Percentiles rank a stretch among this genome's conserved stretches.
phyloP scores from a whole-genome alignment of 2,329 filamentous ascomycete species.

The Botrytis porri region DNA sequence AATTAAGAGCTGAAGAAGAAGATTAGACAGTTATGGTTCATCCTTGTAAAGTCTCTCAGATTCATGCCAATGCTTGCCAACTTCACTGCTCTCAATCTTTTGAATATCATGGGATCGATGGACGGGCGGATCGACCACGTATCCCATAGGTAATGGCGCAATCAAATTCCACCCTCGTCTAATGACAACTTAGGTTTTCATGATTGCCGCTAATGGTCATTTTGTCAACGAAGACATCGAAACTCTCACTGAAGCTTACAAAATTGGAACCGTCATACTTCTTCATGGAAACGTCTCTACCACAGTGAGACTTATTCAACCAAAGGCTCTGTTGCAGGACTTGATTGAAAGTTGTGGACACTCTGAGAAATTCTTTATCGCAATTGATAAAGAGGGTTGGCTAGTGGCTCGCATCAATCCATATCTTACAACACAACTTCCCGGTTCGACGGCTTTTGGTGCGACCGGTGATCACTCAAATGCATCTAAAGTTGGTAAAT shows the following conservation, averaged over 20 bases:
- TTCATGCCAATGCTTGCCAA: not conserved
- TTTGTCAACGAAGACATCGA: conserved; percentile 43
- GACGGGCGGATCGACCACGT: not conserved
- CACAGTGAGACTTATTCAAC: conserved; percentile 41
- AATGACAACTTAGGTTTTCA: conserved; percentile 41
- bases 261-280: conserved; percentile 43
- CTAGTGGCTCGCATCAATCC: conserved; percentile 44
- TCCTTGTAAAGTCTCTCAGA: not conserved
- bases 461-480: conserved; percentile 40
- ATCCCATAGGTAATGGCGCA: not conserved
- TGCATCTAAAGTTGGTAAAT: conserved; percentile 39
- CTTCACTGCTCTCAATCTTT: not conserved
- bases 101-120: not conserved
- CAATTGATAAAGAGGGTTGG: conserved; percentile 47
- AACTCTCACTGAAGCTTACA: conserved; percentile 42
- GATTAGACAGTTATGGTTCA: conserved; percentile 32
- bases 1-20: conserved; percentile 31
- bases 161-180: not conserved
- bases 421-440: conserved; percentile 42
- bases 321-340: conserved; percentile 41
- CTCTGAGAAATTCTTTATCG: conserved; percentile 43
- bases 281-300: conserved; percentile 44
- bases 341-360: conserved; percentile 42
- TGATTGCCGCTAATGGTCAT: conserved; percentile 44
- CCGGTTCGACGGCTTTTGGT: conserved; percentile 45